Evolutionary conservation across 148 eudicot genomes (phyloP).

Genomic region (Amaranthus cruentus): DNA sequence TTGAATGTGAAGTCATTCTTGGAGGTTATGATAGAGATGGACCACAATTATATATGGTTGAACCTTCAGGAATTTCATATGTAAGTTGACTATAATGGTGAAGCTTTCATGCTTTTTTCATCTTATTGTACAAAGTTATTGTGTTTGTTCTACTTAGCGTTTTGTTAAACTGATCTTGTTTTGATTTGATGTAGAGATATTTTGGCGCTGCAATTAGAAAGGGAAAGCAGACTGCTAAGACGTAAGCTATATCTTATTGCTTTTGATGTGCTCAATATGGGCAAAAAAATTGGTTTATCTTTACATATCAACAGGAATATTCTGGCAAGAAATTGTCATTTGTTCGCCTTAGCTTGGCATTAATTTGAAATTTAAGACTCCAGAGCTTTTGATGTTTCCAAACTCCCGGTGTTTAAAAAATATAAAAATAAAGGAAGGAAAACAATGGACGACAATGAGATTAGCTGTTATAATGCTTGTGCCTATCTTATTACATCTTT

Average conservation of each 20-base stretch:
- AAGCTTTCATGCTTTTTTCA: neutral
- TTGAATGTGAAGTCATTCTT: conserved; percentile 92
- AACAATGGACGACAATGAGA: too few species aligned
- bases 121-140: neutral
- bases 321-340: too few species aligned
- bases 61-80: conserved; percentile 97
- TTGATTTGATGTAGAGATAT: conserved; percentile 52
- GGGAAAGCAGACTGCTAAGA: conserved; percentile 97
- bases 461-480: too few species aligned
- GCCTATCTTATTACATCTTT: too few species aligned
- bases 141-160: neutral
- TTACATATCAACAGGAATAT: too few species aligned
- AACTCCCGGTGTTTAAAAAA: too few species aligned
- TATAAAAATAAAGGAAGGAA: too few species aligned
- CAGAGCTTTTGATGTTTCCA: too few species aligned
- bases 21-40: conserved; percentile 99
- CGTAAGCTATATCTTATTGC: conserved; percentile 48
- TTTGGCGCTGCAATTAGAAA: conserved; percentile 97
- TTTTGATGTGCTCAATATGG: neutral
- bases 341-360: too few species aligned
- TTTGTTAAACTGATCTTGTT: neutral
- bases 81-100: conserved; percentile 44
- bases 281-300: too few species aligned
- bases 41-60: conserved; percentile 90
- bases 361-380: too few species aligned